Percentiles rank a stretch among this genome's conserved stretches.
These are phyloP conservation scores for Cryptosporidium sp. DNA, from an alignment of 169 alveolate genomes.

Conservation along the genomic window DNA sequence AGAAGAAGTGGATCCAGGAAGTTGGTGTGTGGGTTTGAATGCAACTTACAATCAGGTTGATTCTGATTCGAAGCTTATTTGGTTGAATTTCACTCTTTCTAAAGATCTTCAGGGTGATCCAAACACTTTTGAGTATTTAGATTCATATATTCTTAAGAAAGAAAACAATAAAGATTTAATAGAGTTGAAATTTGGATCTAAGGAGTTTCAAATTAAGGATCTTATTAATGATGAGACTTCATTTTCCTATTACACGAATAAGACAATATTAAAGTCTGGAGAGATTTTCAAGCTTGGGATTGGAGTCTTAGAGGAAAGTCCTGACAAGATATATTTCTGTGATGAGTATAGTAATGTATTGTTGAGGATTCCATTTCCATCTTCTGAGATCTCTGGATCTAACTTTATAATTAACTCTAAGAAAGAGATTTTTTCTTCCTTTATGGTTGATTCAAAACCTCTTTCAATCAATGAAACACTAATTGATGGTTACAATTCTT, in stretches of 20 bases:
- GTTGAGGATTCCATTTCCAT: background rate
- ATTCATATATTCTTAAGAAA: slow-evolving; percentile 10
- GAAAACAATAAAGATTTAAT: slow-evolving; percentile 1
- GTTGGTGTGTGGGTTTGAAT: slow-evolving; percentile 54
- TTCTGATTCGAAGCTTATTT: background rate
- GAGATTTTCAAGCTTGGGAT: background rate
- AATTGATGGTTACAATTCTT: slow-evolving; percentile 16
- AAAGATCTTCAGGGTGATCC: background rate
- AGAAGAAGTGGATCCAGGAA: background rate
- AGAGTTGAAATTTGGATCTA: background rate
- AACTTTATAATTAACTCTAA: slow-evolving; percentile 11
- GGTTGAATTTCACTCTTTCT: slow-evolving; percentile 56
- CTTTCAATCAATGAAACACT: background rate
- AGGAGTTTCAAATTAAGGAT: background rate
- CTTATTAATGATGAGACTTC: background rate
- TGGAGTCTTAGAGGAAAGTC: background rate
- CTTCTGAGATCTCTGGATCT: background rate
- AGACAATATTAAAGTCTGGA: slow-evolving; percentile 20
- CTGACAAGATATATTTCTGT: background rate
- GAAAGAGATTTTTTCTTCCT: slow-evolving; percentile 27
- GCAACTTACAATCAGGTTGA: slow-evolving; percentile 4
- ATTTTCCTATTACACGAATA: slow-evolving; percentile 23
- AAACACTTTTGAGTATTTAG: background rate
- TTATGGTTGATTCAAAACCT: slow-evolving; percentile 17
- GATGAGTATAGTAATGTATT: background rate